Evolutionary conservation across 1,139 yeast species (phyloP).

Genomic region (Candida dubliniensis): DNA sequence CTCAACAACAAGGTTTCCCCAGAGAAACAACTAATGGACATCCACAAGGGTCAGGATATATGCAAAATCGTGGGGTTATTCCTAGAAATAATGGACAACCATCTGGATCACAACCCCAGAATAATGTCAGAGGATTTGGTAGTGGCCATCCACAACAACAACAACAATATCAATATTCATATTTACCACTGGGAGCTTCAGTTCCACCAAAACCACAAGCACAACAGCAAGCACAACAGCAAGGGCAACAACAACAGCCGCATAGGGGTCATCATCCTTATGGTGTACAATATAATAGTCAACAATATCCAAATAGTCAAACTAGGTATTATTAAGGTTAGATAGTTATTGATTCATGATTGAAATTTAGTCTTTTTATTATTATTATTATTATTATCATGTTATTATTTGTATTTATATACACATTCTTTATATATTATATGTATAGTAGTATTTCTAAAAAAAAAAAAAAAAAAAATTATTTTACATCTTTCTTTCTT

Average conservation of each 20-base stretch:
- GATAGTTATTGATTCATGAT: too few relatives aligned
- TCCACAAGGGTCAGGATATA: background rate
- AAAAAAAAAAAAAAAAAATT: too few relatives aligned
- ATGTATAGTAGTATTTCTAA: too few relatives aligned
- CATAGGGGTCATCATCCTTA: constrained; percentile 3
- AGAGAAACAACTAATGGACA: constrained; percentile 2
- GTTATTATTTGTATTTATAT: background rate
- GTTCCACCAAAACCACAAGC: background rate
- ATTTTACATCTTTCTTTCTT: too few relatives aligned
- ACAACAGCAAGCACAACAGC: constrained; percentile 1
- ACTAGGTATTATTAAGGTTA: constrained; percentile 10
- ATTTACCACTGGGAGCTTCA: constrained; percentile 1
- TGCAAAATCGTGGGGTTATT: constrained; percentile 4
- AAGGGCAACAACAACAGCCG: background rate
- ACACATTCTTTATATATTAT: too few relatives aligned
- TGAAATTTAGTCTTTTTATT: too few relatives aligned
- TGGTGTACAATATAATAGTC: constrained; percentile 9
- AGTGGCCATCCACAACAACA: constrained; percentile 1
- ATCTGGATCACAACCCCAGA: constrained; percentile 4
- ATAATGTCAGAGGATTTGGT: constrained; percentile 13
- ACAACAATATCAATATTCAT: constrained; percentile 8
- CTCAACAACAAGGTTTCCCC: constrained; percentile 15
- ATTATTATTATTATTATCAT: background rate
- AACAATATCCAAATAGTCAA: constrained; percentile 10
- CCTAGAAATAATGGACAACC: constrained; percentile 7